Conservation (phyloP, 2,329 filamentous ascomycete genomes). For the Coleophoma cylindrospora region DNA sequence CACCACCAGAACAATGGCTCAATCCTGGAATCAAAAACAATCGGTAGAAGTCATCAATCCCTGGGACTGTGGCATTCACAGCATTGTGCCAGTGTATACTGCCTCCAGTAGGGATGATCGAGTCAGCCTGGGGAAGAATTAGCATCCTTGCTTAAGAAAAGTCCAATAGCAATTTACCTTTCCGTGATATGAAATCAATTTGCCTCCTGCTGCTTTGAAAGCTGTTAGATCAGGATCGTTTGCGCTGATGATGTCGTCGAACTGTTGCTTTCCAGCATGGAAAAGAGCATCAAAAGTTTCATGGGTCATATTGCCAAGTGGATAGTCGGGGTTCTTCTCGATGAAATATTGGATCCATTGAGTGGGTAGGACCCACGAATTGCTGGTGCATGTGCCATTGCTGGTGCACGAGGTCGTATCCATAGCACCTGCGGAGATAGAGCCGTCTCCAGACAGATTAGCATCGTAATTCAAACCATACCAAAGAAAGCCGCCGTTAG, state of each 20-base stretch:
- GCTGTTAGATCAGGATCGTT: background rate
- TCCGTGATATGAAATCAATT: constrained; percentile 4
- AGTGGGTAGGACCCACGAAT: constrained; percentile 24
- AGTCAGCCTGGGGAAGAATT: background rate
- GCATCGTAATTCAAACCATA: background rate
- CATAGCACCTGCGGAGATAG: no score
- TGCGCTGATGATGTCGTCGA: constrained; percentile 10
- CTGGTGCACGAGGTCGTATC: background rate
- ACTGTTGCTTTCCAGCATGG: constrained; percentile 15
- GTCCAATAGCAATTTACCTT: background rate
- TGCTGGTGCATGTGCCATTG: background rate
- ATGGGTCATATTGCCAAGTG: constrained; percentile 25
- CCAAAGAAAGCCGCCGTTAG: background rate
- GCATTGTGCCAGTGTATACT: constrained; percentile 31
- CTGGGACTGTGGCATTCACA: constrained; percentile 11
- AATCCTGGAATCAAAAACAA: constrained; percentile 6
- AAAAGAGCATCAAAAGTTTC: constrained; percentile 16
- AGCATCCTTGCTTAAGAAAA: no score
- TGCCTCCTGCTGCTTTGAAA: constrained; percentile 2
- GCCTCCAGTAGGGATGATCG: constrained; percentile 30
- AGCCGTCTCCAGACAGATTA: background rate
- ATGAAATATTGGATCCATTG: constrained; percentile 30
- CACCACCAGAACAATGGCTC: constrained; percentile 15
- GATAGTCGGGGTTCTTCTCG: constrained; percentile 23
- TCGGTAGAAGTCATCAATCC: constrained; percentile 6